Evolutionary conservation across 805 yeast species (phyloP).

Genomic region (Saccharomycopsis malanga): DNA sequence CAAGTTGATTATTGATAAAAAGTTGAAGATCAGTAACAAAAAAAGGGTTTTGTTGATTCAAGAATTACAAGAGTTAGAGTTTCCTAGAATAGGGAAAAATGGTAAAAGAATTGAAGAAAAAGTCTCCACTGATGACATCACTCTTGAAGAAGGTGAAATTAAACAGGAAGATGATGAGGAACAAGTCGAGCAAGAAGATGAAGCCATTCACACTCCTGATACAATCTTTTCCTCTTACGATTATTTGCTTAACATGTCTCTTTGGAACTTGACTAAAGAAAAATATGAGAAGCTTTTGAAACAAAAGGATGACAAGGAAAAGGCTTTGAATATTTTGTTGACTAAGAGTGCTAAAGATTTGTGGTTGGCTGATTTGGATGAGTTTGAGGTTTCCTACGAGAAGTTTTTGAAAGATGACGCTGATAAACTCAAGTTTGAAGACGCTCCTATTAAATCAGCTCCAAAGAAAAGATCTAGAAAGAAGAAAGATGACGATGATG

Average conservation of each 20-base stretch:
- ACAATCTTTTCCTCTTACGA: constrained; percentile 66
- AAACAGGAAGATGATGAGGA: constrained; percentile 35
- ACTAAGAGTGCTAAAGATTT: constrained; percentile 74
- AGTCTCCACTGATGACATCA: constrained; percentile 22
- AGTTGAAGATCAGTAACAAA: constrained; percentile 66
- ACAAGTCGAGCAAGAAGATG: constrained; percentile 32
- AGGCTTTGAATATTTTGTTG: constrained; percentile 59
- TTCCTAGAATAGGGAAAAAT: constrained; percentile 57
- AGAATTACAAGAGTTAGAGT: constrained; percentile 55
- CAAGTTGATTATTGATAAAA: constrained; percentile 76
- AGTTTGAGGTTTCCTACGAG: constrained; percentile 59
- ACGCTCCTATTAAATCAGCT: not conserved
- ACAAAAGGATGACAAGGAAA: constrained; percentile 67
- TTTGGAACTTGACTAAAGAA: constrained; percentile 90
- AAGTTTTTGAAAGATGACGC: constrained; percentile 61
- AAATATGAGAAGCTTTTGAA: constrained; percentile 72
- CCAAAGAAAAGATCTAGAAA: constrained; percentile 13
- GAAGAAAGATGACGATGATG: constrained; percentile 16
- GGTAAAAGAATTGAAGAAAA: constrained; percentile 24
- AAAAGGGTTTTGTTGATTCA: constrained; percentile 57
- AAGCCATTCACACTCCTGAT: constrained; percentile 32
- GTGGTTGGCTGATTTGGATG: constrained; percentile 81
- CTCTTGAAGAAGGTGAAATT: constrained; percentile 34
- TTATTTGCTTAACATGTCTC: constrained; percentile 83
- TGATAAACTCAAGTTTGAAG: constrained; percentile 32